Base-by-base conservation (phyloP, 805 yeast species). In the Candida awuae region DNA sequence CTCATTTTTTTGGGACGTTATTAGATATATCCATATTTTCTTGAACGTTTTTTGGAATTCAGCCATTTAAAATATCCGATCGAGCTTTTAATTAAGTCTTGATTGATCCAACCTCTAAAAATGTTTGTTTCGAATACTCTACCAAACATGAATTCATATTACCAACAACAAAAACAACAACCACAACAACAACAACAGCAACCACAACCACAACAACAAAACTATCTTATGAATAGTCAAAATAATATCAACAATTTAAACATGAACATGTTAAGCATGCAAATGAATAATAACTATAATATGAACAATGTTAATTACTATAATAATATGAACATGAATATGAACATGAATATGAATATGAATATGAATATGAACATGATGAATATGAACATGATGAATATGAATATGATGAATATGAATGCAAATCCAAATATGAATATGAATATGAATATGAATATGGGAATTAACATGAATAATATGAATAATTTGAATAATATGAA, bases 31-130 rank as follows among this genome's bases (percentile, higher is more conserved):
- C 9, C 27, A 23, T 23, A 10, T 13, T 23, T 10, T 23, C 27
- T 23, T 23, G 27, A 23, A n/a, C n/a, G n/a, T n/a, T n/a, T n/a
- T n/a, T n/a, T n/a, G n/a, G n/a, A 23, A 23, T 23, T 23, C 9
- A 23, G 12, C 27, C 27, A 9, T 13, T 13, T 13, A 23, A n/a
- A n/a, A n/a, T n/a, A n/a, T 28, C 16, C 19, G 23, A 14, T 29
- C 43, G 43, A 40, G 29, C 43, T 40, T 40, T 40, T 40, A 40
- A 40, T 32, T 40, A 40, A 40, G 43, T 41, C 21, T 32, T 41
- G 20, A 29, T 13, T 28, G 8, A n/a, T 8, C 8, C 30, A 28
- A 28, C n/a, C n/a, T n/a, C n/a, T n/a, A n/a, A n/a, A n/a, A n/a
- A n/a, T n/a, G n/a, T n/a, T n/a, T n/a, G n/a, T n/a, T n/a, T n/a